Conservation (phyloP, 139 green algal species). For the Tetratostichococcus sp. region DNA sequence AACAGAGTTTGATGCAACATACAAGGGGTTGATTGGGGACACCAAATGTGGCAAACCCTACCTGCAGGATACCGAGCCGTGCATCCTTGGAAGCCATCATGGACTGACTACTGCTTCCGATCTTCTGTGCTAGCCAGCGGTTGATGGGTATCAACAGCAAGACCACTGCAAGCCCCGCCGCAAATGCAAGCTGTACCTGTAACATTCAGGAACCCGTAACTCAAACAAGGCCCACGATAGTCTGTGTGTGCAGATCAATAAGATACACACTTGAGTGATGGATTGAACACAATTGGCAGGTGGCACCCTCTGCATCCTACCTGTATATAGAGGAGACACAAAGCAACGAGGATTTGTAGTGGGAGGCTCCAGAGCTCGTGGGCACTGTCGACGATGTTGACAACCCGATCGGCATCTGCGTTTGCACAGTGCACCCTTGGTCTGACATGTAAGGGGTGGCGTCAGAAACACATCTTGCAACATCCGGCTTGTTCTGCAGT, state of each 20-base stretch:
- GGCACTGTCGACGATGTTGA: slow-evolving; percentile 64
- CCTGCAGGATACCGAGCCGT: slow-evolving; percentile 38
- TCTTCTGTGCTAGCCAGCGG: slow-evolving; percentile 57
- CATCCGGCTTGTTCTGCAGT: too few relatives aligned
- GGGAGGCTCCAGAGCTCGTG: slow-evolving; percentile 85
- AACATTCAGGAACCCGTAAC: background rate
- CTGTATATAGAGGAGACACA: slow-evolving; percentile 84
- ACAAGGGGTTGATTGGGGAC: background rate
- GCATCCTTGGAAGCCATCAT: slow-evolving; percentile 80
- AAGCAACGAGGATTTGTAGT: slow-evolving; percentile 69
- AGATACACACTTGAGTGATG: background rate
- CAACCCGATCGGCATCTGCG: slow-evolving; percentile 64
- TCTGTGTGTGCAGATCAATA: background rate
- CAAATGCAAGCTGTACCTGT: slow-evolving; percentile 76
- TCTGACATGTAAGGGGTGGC: too few relatives aligned
- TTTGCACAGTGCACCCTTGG: too few relatives aligned
- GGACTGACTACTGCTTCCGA: slow-evolving; percentile 44
- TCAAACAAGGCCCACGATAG: background rate
- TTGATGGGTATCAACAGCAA: slow-evolving; percentile 82
- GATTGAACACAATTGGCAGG: too few relatives aligned
- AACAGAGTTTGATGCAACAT: background rate
- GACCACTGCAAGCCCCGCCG: slow-evolving; percentile 71
- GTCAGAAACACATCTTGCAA: too few relatives aligned
- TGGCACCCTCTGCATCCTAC: slow-evolving; percentile 13
- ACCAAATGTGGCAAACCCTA: too few relatives aligned